A percentile compares a stretch with the other conserved stretches of the same genome.
Evolutionary conservation across 163 green algal genomes (phyloP).

Genomic region (Scenedesmus sp.): DNA sequence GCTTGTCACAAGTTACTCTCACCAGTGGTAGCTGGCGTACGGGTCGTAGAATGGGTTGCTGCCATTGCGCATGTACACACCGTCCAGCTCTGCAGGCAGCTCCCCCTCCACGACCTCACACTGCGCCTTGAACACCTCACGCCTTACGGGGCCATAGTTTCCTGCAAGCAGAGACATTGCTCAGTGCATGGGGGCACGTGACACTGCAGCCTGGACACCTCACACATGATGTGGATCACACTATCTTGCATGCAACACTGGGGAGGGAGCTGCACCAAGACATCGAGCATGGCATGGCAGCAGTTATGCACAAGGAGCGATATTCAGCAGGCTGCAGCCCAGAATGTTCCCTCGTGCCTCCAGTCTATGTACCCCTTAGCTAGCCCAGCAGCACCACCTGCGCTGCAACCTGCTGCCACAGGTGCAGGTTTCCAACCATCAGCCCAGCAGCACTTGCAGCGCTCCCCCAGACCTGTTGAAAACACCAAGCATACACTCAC

Average conservation of each 20-base stretch:
- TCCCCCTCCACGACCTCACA: constrained; percentile 50
- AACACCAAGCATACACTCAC: neutral
- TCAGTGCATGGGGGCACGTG: neutral
- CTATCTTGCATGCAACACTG: too few species aligned
- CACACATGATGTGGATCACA: too few species aligned
- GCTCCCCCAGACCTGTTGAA: too few species aligned
- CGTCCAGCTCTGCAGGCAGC: constrained; percentile 62
- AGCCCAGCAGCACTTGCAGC: too few species aligned
- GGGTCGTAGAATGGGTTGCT: constrained; percentile 74
- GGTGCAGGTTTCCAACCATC: neutral
- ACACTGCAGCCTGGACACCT: too few species aligned
- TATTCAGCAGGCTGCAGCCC: too few species aligned
- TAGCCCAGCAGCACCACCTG: neutral
- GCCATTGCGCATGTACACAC: constrained; percentile 71
- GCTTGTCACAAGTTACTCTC: neutral
- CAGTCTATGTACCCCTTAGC: too few species aligned
- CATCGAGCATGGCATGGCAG: too few species aligned
- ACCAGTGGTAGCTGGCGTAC: constrained; percentile 73
- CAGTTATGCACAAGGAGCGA: too few species aligned
- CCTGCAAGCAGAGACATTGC: neutral
- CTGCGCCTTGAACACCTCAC: constrained; percentile 10
- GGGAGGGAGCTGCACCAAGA: too few species aligned
- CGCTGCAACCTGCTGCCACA: neutral
- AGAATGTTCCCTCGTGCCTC: too few species aligned
- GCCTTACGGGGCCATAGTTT: constrained; percentile 24